Percentiles rank a stretch among this genome's conserved stretches.
Evolutionary conservation across 1,284 basidiomycete species (phyloP).

Genomic region (Austroboletus niveus): DNA sequence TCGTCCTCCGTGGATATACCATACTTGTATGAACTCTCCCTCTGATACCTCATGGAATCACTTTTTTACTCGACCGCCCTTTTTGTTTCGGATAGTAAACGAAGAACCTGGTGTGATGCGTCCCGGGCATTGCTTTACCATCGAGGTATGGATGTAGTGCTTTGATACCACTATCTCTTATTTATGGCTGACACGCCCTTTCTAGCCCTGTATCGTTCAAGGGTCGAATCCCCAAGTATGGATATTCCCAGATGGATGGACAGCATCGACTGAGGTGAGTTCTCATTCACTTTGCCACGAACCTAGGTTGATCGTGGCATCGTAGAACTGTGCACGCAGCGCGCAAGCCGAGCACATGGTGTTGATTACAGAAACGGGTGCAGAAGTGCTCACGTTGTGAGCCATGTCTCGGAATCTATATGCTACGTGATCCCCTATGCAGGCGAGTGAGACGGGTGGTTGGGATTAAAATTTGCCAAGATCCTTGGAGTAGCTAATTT

Average conservation of each 20-base stretch:
- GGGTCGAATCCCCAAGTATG: conserved; percentile 64
- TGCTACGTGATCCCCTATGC: too few relatives aligned
- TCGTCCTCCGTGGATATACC: conserved; percentile 80
- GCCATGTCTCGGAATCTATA: too few relatives aligned
- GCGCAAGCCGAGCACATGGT: conserved; percentile 90
- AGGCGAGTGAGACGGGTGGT: too few relatives aligned
- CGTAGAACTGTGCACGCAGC: conserved; percentile 61
- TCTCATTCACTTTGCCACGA: not conserved
- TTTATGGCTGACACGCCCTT: not conserved
- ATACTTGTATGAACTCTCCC: conserved; percentile 47
- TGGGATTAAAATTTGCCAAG: too few relatives aligned
- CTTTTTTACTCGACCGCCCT: conserved; percentile 18
- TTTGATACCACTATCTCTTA: not conserved
- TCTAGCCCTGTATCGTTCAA: conserved; percentile 74
- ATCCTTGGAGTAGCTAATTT: too few relatives aligned
- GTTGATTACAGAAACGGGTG: conserved; percentile 74
- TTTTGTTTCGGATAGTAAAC: conserved; percentile 52
- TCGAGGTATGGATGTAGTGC: conserved; percentile 55
- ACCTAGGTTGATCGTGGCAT: not conserved
- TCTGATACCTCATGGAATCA: not conserved
- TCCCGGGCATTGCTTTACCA: conserved; percentile 86
- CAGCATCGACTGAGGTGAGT: conserved; percentile 74
- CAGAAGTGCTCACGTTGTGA: conserved; percentile 57
- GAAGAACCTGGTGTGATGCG: conserved; percentile 76
- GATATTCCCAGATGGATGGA: conserved; percentile 90